phyloP scores from a whole-genome alignment of 352 stramenopile genomes.

The Nothophytophthora sp. region DNA sequence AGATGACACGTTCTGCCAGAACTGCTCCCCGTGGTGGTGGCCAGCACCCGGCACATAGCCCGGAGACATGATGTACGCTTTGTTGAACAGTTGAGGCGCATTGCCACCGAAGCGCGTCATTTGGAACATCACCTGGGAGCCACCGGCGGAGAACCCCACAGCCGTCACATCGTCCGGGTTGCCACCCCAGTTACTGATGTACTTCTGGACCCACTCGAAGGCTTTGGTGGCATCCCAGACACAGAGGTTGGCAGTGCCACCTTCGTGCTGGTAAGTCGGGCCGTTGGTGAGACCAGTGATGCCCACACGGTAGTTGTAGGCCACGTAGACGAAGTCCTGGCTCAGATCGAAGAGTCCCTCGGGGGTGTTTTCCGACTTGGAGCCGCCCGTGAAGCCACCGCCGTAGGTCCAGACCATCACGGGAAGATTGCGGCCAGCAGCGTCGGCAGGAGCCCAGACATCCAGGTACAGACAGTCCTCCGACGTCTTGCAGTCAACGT shows the following conservation, averaged over 20 bases:
- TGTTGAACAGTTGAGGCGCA: conserved; percentile 4
- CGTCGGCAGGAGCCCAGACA: conserved; percentile 11
- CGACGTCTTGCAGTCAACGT: conserved; percentile 1
- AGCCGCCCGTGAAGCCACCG: conserved; percentile 9
- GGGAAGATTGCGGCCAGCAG: conserved; percentile 5
- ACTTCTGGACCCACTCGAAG: conserved; percentile 19
- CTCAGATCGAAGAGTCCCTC: conserved; percentile 2
- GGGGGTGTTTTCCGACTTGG: not conserved
- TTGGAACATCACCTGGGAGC: conserved; percentile 2
- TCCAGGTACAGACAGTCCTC: conserved; percentile 27
- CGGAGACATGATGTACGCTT: conserved; percentile 4
- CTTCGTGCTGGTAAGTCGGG: conserved; percentile 11
- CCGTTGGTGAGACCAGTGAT: conserved; percentile 7
- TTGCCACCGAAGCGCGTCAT: conserved; percentile 4
- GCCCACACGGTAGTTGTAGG: conserved; percentile 24
- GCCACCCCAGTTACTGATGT: conserved; percentile 25
- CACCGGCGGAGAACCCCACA: conserved; percentile 8
- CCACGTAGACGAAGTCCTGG: conserved; percentile 19
- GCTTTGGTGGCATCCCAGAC: conserved; percentile 13
- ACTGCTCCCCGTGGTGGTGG: conserved; percentile 4
- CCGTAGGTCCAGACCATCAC: conserved; percentile 23
- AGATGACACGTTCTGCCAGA: conserved; percentile 4
- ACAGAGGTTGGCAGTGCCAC: conserved; percentile 8
- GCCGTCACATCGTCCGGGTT: conserved; percentile 23
- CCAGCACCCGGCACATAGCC: conserved; percentile 1